These are phyloP conservation scores for Rubia balearica DNA, from an alignment of 305 asterid species.

Conservation along the genomic window DNA sequence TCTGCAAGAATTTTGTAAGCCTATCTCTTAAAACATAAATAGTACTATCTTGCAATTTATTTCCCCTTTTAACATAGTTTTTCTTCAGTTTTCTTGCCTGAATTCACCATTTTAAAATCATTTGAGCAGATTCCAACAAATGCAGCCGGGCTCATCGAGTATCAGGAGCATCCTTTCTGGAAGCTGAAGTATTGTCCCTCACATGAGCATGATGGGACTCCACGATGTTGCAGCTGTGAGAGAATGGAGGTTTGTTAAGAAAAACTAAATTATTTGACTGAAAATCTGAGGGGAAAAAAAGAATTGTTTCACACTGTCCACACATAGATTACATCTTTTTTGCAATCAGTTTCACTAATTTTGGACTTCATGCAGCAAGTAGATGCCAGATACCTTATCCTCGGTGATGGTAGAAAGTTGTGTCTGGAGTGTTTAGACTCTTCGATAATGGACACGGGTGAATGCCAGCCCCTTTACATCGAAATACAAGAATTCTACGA, in stretches of 20 bases:
- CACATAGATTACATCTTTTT: neutral
- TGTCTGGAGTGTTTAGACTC: constrained; percentile 96
- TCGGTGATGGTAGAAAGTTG: constrained; percentile 89
- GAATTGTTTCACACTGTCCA: neutral
- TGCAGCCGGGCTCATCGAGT: constrained; percentile 77
- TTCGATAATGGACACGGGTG: constrained; percentile 97
- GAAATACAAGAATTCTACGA: constrained; percentile 97
- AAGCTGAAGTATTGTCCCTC: constrained; percentile 88
- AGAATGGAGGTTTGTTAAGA: constrained; percentile 72
- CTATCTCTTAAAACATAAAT: constrained; percentile 3
- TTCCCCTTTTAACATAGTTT: neutral
- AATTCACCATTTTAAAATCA: constrained; percentile 1
- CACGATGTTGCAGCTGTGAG: constrained; percentile 97
- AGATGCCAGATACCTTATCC: constrained; percentile 79
- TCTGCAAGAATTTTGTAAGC: constrained; percentile 90
- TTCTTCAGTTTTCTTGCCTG: neutral
- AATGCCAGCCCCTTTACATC: constrained; percentile 94
- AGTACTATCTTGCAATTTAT: neutral
- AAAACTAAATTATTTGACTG: neutral
- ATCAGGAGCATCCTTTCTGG: constrained; percentile 97
- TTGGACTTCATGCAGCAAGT: constrained; percentile 50
- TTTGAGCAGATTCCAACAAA: constrained; percentile 68
- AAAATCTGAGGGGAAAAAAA: neutral
- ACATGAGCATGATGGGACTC: constrained; percentile 85
- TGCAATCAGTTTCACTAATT: constrained; percentile 14